phyloP scores from a whole-genome alignment of 192 early-diverging fungal species.

The Coemansia sp. region DNA sequence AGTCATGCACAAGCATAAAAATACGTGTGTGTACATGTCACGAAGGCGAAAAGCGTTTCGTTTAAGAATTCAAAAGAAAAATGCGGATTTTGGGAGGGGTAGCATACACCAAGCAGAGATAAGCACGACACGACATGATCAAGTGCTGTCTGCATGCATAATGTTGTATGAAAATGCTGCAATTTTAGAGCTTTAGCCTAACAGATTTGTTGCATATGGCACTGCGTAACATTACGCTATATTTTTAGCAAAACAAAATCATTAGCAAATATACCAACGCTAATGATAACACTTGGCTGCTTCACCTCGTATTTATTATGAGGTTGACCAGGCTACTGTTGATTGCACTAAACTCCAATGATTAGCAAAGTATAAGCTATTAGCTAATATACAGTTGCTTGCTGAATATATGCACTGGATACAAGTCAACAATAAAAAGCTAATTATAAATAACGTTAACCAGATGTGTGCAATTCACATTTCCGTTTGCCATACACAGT shows the following conservation, averaged over 20 bases:
- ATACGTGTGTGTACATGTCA: neutral
- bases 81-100: too few species aligned
- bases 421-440: neutral
- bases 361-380: neutral
- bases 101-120: too few species aligned
- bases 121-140: too few species aligned
- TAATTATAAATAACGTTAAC: neutral
- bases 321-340: neutral
- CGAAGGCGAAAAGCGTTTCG: neutral
- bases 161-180: neutral
- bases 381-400: neutral
- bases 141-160: neutral
- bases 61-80: neutral
- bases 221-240: neutral
- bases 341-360: neutral
- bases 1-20: neutral
- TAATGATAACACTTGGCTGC: neutral
- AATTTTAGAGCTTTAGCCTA: neutral
- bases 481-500: neutral
- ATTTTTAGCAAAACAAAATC: too few species aligned
- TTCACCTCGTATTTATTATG: neutral
- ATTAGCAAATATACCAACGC: too few species aligned
- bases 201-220: neutral
- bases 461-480: neutral
- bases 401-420: neutral